Base-by-base conservation (phyloP, 1,284 basidiomycete genomes). In the Naganishia liquefaciens region DNA sequence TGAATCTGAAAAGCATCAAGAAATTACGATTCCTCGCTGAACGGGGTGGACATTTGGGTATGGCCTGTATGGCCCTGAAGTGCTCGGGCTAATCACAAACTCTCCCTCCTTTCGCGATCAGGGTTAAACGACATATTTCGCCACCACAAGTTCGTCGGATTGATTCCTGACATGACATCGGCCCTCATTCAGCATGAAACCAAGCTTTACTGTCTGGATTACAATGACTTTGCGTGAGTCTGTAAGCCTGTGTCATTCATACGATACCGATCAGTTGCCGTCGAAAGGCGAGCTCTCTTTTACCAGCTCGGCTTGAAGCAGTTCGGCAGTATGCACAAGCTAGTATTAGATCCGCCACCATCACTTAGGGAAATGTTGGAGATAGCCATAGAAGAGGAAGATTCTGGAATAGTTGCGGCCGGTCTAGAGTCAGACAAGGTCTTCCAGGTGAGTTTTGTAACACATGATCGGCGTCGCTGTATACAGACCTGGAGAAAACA, bases 251-350 rank as follows among this genome's bases (percentile, higher is more conserved):
- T 63, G 17, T 21, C 27, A n/a, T 15, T 13, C 3, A 37, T 13
- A 37, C 33, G 13, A 5, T 37, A 55, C 54, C 52, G 51, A 62
- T 50, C 7, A 9, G 17, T 25, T 9, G 40, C 11, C 0, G 0
- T 0, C 28, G 58, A 3, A 69, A 95, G 92, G 0, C 92, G 96
- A 72, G 93, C 97, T 71, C 84, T 97, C 49, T 96, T 98, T 73
- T 99, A 97, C 76, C 96, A 99, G 75, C 84, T 99, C 1, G 90
- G 87, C 2, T 79, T 99, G 51, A 83, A 91, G 21, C 95, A 99
- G 75, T 99, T 99, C 73, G 93, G 94, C 0, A 86, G 89, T 68
- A 85, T 90, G 67, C 83, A 84, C 58, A 83, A 86, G 10, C 78
- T 98, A 52, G 86, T 86, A 62, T 82, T 99, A 3, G 87, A 94